These are phyloP conservation scores for Fusarium caatingaense DNA, from an alignment of 2,329 filamentous ascomycete genomes.

Conservation along the genomic window DNA sequence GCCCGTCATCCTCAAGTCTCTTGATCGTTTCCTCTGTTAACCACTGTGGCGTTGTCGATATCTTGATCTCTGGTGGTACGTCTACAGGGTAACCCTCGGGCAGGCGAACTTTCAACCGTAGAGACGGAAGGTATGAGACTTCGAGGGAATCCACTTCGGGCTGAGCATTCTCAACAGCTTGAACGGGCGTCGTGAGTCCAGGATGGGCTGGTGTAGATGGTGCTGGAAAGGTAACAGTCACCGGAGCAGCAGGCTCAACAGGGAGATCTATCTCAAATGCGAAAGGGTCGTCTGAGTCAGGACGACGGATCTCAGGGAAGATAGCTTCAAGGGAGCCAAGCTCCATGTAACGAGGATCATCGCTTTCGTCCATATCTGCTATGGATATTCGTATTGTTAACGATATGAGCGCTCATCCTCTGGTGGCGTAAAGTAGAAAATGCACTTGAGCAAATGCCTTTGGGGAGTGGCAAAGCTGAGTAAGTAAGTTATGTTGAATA, in stretches of 20 bases:
- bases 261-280: conserved; percentile 68
- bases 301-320: conserved; percentile 70
- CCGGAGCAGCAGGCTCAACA: conserved; percentile 64
- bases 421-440: conserved; percentile 12
- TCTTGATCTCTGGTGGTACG: conserved; percentile 60
- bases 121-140: conserved; percentile 67
- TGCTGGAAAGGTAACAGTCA: conserved; percentile 69
- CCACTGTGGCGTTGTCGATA: conserved; percentile 69
- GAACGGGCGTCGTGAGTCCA: conserved; percentile 14
- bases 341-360: conserved; percentile 68
- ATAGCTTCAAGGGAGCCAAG: conserved; percentile 72
- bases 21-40: conserved; percentile 61
- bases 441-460: conserved; percentile 20
- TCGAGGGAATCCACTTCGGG: conserved; percentile 59
- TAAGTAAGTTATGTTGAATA: conserved; percentile 7
- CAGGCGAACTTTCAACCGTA: conserved; percentile 65
- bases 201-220: conserved; percentile 46
- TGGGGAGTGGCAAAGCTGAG: conserved; percentile 22
- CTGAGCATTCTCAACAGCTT: conserved; percentile 26
- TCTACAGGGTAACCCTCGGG: conserved; percentile 69
- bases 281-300: conserved; percentile 56
- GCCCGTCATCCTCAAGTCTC: conserved; percentile 62
- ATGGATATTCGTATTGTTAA: conserved; percentile 11
- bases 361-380: conserved; percentile 54
- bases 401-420: conserved; percentile 39